Percentiles rank a stretch among this genome's conserved stretches.
phyloP scores from a whole-genome alignment of 257 asterid species.

The Cynanchum wilfordii region DNA sequence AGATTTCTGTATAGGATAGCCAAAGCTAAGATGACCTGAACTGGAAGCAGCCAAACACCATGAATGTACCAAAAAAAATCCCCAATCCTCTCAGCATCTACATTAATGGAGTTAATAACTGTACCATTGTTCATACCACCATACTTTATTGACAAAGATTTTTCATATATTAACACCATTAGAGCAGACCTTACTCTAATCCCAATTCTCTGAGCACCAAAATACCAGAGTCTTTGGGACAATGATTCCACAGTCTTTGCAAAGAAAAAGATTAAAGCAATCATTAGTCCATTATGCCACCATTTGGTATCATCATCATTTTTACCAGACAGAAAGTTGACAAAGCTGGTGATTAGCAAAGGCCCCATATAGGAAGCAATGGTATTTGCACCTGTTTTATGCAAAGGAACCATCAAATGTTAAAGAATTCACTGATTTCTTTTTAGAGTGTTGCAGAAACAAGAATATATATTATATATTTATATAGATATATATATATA shows the following conservation, averaged over 20 bases:
- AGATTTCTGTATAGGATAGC: slow-evolving; percentile 56
- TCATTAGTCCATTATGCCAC: slow-evolving; percentile 58
- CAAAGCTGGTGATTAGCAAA: slow-evolving; percentile 65
- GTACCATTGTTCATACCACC: slow-evolving; percentile 59
- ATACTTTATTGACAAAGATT: slow-evolving; percentile 44
- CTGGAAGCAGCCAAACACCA: slow-evolving; percentile 26
- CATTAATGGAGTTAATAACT: slow-evolving; percentile 56
- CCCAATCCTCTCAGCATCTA: slow-evolving; percentile 83
- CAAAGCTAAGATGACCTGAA: slow-evolving; percentile 19
- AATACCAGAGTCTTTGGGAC: slow-evolving; percentile 87
- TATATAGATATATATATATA: no score
- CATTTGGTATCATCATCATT: slow-evolving; percentile 38
- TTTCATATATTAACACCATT: slow-evolving; percentile 65
- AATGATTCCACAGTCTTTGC: slow-evolving; percentile 77
- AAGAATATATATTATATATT: neutral
- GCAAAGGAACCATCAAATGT: slow-evolving; percentile 7
- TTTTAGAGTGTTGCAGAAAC: neutral
- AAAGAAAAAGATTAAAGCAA: slow-evolving; percentile 58
- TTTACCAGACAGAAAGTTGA: slow-evolving; percentile 55
- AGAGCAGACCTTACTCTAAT: slow-evolving; percentile 62
- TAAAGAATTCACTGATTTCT: neutral
- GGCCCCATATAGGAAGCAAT: slow-evolving; percentile 76
- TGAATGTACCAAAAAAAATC: slow-evolving; percentile 73
- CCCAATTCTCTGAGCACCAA: slow-evolving; percentile 77
- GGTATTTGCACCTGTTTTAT: slow-evolving; percentile 61